phyloP scores from a whole-genome alignment of 2,329 filamentous ascomycete species.

The Aspergillus sp. region DNA sequence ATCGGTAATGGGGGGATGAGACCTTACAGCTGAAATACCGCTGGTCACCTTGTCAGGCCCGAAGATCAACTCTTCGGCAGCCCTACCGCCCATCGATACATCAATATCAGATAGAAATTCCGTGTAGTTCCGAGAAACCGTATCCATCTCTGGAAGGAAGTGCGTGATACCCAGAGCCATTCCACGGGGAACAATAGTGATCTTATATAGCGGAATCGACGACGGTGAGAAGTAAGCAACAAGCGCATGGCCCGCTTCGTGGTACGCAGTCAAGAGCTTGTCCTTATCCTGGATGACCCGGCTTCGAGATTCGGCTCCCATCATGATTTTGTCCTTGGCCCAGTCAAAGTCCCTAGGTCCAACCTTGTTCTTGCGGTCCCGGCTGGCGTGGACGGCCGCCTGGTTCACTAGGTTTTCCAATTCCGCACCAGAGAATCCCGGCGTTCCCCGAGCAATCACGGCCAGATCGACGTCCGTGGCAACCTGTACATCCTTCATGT shows the following conservation, averaged over 20 bases:
- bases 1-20: background rate
- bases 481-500: conserved; percentile 83
- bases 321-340: conserved; percentile 96
- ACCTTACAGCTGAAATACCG: conserved; percentile 67
- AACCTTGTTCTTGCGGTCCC: conserved; percentile 68
- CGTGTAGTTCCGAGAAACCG: conserved; percentile 76
- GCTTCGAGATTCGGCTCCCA: conserved; percentile 86
- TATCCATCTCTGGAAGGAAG: conserved; percentile 82
- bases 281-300: conserved; percentile 88
- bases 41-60: conserved; percentile 86
- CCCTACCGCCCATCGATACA: conserved; percentile 74
- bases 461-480: conserved; percentile 72
- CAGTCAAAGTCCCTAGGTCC: conserved; percentile 79
- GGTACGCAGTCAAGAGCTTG: conserved; percentile 90
- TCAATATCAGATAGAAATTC: conserved; percentile 77
- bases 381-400: conserved; percentile 88
- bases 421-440: conserved; percentile 90
- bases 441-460: conserved; percentile 75
- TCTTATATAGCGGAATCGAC: conserved; percentile 80
- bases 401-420: conserved; percentile 96
- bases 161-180: conserved; percentile 79
- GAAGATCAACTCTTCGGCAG: conserved; percentile 82
- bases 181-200: conserved; percentile 90
- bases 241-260: conserved; percentile 91
- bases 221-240: conserved; percentile 75